A percentile compares a stretch with the other conserved stretches of the same genome.
Conservation (phyloP, 176 grass and related monocot genomes). For the Zea luxurians region DNA sequence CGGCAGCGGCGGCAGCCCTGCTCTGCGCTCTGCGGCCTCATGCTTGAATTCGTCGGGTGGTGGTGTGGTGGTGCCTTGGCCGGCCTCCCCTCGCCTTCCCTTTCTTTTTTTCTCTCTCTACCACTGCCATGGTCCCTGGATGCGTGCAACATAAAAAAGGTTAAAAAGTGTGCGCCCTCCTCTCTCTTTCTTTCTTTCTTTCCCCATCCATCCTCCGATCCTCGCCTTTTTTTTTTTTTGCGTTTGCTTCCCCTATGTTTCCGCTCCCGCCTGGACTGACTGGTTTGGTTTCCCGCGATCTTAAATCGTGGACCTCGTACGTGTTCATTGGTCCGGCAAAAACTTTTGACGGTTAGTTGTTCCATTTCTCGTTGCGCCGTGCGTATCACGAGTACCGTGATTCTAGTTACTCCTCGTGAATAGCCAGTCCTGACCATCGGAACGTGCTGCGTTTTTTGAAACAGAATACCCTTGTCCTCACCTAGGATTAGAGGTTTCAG, state of each 20-base stretch:
- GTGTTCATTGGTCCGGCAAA: not conserved
- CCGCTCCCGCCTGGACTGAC: not conserved
- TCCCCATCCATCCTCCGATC: not conserved
- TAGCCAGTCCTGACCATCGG: not conserved
- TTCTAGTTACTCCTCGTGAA: not conserved
- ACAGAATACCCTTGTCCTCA: no score
- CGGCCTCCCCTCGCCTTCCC: not conserved
- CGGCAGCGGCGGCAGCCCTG: not conserved
- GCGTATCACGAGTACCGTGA: not conserved
- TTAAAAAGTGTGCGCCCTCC: constrained; percentile 42
- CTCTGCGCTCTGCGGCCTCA: not conserved
- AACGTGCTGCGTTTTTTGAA: not conserved
- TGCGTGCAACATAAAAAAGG: constrained; percentile 88
- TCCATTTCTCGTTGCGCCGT: not conserved
- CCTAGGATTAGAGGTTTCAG: no score
- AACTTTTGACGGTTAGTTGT: constrained; percentile 34
- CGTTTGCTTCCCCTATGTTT: no score
- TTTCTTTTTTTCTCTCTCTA: not conserved
- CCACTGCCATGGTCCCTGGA: constrained; percentile 51
- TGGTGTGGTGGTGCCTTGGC: not conserved
- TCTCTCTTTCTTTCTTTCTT: not conserved
- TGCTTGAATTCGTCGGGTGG: constrained; percentile 10
- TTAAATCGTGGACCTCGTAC: constrained; percentile 29
- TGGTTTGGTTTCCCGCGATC: not conserved
- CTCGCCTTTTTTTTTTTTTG: not conserved